A percentile compares a stretch with the other conserved stretches of the same genome.
These are phyloP conservation scores for Fusarium torreyae DNA, from an alignment of 2,329 filamentous ascomycete genomes.

Conservation along the genomic window DNA sequence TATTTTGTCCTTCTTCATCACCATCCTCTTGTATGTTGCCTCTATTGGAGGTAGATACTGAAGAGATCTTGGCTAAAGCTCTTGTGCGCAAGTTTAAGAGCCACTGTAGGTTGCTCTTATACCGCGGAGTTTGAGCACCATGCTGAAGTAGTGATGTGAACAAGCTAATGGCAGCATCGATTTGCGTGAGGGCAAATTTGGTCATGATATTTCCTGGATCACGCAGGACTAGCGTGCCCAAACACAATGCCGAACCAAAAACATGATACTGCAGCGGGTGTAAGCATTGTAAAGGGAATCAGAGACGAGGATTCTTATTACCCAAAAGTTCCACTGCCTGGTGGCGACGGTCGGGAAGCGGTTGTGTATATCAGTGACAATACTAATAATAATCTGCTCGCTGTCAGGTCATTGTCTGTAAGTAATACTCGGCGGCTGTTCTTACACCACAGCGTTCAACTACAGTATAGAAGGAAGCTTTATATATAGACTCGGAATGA, in stretches of 20 bases:
- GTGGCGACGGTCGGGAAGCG: slow-evolving; percentile 11
- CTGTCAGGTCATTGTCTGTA: neutral
- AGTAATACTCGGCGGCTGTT: neutral
- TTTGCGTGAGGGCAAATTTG: slow-evolving; percentile 1
- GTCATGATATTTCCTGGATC: slow-evolving; percentile 14
- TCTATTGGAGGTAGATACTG: neutral
- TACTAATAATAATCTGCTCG: slow-evolving; percentile 10
- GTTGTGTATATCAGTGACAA: slow-evolving; percentile 12
- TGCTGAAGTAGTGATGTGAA: slow-evolving; percentile 11
- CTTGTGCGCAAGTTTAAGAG: slow-evolving; percentile 10
- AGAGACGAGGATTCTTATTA: neutral
- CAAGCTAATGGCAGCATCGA: slow-evolving; percentile 14
- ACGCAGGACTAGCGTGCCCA: slow-evolving; percentile 8
- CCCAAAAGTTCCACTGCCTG: slow-evolving; percentile 17
- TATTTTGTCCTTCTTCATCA: neutral
- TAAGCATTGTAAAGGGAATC: no score
- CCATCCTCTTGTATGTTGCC: neutral
- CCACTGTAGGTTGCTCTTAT: slow-evolving; percentile 16
- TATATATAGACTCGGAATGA: slow-evolving; percentile 1
- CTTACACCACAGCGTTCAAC: slow-evolving; percentile 11
- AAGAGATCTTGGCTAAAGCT: slow-evolving; percentile 7
- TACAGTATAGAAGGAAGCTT: slow-evolving; percentile 5
- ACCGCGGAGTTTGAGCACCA: slow-evolving; percentile 5
- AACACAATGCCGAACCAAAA: slow-evolving; percentile 7
- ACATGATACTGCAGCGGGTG: slow-evolving; percentile 2